A percentile compares a stretch with the other conserved stretches of the same genome.
Conservation (phyloP, 345 rosid species). For the Sisymbrium irio region DNA sequence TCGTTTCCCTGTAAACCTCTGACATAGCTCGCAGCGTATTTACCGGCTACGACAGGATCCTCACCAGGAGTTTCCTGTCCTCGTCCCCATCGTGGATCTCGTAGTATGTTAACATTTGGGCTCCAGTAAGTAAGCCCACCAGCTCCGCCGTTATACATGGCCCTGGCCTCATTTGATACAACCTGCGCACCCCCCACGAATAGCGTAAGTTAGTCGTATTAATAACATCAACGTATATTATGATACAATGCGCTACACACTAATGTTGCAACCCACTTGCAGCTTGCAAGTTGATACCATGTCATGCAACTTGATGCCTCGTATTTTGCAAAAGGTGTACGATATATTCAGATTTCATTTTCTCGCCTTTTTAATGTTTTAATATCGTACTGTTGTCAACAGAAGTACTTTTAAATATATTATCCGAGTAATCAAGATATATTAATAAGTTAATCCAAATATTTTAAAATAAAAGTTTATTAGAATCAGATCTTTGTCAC, state of each 20-base stretch:
- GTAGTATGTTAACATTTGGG: slow-evolving; percentile 69
- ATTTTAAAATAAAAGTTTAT: not conserved
- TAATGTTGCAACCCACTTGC: slow-evolving; percentile 25
- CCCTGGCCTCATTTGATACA: slow-evolving; percentile 75
- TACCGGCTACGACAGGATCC: slow-evolving; percentile 72
- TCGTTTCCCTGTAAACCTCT: slow-evolving; percentile 67
- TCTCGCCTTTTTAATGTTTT: not conserved
- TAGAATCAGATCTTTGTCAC: slow-evolving; percentile 29
- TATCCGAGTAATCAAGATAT: not conserved
- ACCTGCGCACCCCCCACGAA: slow-evolving; percentile 38
- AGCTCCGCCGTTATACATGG: slow-evolving; percentile 64
- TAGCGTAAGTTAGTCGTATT: not conserved
- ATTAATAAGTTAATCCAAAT: not conserved
- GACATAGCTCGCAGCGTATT: slow-evolving; percentile 73
- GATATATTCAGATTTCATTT: not conserved
- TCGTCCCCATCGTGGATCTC: slow-evolving; percentile 94
- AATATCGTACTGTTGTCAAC: not conserved
- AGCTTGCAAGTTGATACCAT: slow-evolving; percentile 9
- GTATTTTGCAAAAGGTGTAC: slow-evolving; percentile 12
- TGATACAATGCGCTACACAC: slow-evolving; percentile 20
- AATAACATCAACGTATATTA: not conserved
- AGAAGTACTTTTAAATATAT: not conserved
- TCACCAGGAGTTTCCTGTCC: slow-evolving; percentile 96
- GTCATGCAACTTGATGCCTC: slow-evolving; percentile 30
- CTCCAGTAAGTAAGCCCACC: slow-evolving; percentile 84